Evolutionary conservation across 768 basidiomycete genomes (phyloP), one percentile per base, ranked within the genome.

Genomic region (Pulveroboletus ravenelii): DNA sequence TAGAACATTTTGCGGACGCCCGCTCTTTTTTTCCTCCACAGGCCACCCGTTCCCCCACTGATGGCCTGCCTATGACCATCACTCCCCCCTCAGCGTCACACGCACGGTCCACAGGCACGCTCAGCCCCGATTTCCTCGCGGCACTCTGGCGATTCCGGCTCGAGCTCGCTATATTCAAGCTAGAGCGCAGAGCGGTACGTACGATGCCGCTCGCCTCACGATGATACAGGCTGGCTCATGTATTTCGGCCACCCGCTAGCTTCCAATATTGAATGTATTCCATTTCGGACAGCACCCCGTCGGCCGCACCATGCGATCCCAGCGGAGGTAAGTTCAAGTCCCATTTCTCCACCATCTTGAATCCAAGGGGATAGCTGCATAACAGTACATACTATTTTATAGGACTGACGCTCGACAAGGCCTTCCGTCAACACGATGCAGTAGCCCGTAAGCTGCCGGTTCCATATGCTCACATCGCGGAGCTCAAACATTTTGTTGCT

Each of bases 111-210:
- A 13, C 14, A 35, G 43, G 20, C 20, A n/a, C 18, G 1, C 34
- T 53, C 18, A 7, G 20, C 15, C 52, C 61, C 6, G 47, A 57
- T 18, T 52, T 54, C 27, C 42, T 62, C n/a, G 53, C 43, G 10
- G 50, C 44, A 10, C 48, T 62, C 14, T 62, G 61, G 61, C 46
- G 43, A 35, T 13, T 54, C 37, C 53, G 55, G 6, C 55, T 63
- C 25, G 52, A 60, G 30, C 41, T 52, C 3, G 61, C 53, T 5
- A 55, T 63, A 42, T 62, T 57, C 49, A 17, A 40, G 27, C 30
- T 63, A 4, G 61, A 63, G n/a, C 58, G 61, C 32, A 57, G 49
- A 53, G 58, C 50, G 51, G 61, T 63, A 46, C 10, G 61, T 63
- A 39, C 23, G 2, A 13, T 23, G 37, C 30, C 12, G 20, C 15